Conservation (phyloP, 345 rosid species). For the Noccaea caerulescens region DNA sequence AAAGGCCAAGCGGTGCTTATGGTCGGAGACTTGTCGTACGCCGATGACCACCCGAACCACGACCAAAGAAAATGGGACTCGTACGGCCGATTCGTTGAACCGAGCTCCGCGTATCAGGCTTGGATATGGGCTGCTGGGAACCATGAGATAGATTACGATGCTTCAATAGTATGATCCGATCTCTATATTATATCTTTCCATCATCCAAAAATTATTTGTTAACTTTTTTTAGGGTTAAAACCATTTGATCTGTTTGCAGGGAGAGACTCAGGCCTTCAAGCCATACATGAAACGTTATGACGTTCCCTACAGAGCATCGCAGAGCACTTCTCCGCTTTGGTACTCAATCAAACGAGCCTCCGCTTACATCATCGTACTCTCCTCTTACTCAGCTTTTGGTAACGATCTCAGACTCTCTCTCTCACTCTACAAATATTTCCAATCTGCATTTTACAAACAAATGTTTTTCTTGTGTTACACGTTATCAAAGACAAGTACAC, state of each 20-base stretch:
- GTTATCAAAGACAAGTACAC: conserved; percentile 44
- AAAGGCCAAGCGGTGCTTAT: conserved; percentile 54
- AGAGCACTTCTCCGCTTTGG: conserved; percentile 56
- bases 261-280: conserved; percentile 50
- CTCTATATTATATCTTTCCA: neutral
- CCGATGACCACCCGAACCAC: conserved; percentile 50
- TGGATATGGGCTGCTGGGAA: conserved; percentile 60
- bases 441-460: neutral
- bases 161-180: conserved; percentile 41
- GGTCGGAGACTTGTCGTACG: conserved; percentile 57
- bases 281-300: conserved; percentile 47
- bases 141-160: conserved; percentile 51
- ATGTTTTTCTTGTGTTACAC: neutral
- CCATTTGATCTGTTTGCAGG: conserved; percentile 32
- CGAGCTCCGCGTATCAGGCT: conserved; percentile 53
- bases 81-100: conserved; percentile 53
- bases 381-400: conserved; percentile 60
- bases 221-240: neutral
- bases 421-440: neutral
- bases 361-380: conserved; percentile 51
- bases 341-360: conserved; percentile 57
- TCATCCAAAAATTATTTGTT: neutral
- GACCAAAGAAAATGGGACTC: conserved; percentile 58
- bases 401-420: neutral
- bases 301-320: conserved; percentile 48